Evolutionary conservation across 805 yeast species (phyloP).

Genomic region (Barnettozyma californica): DNA sequence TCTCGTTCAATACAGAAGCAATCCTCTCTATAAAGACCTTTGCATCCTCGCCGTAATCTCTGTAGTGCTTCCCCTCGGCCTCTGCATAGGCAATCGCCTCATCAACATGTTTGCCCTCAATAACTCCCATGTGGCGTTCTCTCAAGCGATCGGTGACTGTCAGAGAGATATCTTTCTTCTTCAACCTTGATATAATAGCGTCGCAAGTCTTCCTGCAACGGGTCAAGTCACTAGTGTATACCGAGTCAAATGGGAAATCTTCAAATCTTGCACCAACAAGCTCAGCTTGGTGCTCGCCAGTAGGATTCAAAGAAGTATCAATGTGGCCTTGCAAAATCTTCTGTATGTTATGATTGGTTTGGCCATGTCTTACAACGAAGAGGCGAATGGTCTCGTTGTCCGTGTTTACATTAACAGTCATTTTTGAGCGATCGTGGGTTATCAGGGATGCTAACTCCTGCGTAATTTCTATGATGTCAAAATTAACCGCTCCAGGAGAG

Average conservation of each 20-base stretch:
- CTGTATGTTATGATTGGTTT: conserved; percentile 64
- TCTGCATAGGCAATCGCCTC: conserved; percentile 54
- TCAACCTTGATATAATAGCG: conserved; percentile 30
- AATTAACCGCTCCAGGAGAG: too few species aligned
- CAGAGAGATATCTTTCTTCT: conserved; percentile 22
- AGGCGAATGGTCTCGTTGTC: conserved; percentile 34
- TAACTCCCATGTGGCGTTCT: conserved; percentile 74
- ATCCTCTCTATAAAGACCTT: conserved; percentile 45
- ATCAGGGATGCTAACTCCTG: too few species aligned
- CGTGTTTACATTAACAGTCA: conserved; percentile 11
- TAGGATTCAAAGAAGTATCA: conserved; percentile 57
- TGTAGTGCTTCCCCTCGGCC: conserved; percentile 47
- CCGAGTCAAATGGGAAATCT: conserved; percentile 26
- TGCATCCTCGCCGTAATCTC: conserved; percentile 61
- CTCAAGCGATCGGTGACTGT: conserved; percentile 42
- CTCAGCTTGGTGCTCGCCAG: conserved; percentile 58
- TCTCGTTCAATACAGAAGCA: conserved; percentile 39
- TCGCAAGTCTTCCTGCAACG: conserved; percentile 59
- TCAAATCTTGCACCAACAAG: conserved; percentile 42
- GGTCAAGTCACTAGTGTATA: conserved; percentile 36
- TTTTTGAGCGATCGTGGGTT: background rate
- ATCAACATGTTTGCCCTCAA: conserved; percentile 65
- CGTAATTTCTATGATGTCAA: too few species aligned
- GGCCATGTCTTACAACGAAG: conserved; percentile 78
- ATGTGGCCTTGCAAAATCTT: conserved; percentile 77